phyloP scores from a whole-genome alignment of 441 rosid species.

The Breynia disticha region DNA sequence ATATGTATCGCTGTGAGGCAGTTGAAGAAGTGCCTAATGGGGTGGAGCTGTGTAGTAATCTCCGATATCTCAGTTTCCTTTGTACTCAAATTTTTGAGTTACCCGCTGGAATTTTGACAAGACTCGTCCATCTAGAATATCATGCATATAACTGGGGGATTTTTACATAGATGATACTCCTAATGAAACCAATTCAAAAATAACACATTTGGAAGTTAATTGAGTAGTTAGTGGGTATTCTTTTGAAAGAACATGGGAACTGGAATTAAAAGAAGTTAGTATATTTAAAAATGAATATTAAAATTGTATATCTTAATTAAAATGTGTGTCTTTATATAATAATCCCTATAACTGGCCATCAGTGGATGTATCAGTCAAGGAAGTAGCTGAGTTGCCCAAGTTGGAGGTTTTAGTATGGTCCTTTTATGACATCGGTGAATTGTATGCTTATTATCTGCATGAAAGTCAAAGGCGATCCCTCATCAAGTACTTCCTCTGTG shows the following conservation, averaged over 20 bases:
- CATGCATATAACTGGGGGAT: not conserved
- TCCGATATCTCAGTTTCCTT: slow-evolving; percentile 3
- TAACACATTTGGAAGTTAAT: too few species aligned
- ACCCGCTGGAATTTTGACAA: slow-evolving; percentile 1
- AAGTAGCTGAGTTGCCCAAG: slow-evolving; percentile 11
- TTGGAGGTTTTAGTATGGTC: slow-evolving; percentile 7
- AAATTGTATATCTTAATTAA: too few species aligned
- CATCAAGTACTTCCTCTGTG: not conserved
- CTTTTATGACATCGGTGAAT: slow-evolving; percentile 5
- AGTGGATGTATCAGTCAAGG: not conserved
- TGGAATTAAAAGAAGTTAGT: too few species aligned
- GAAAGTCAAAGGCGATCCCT: not conserved
- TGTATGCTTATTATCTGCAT: not conserved
- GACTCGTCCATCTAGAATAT: not conserved
- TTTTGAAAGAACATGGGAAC: too few species aligned
- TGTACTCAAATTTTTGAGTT: not conserved
- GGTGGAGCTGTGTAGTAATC: slow-evolving; percentile 10
- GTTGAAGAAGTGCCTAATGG: slow-evolving; percentile 13
- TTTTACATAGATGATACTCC: too few species aligned
- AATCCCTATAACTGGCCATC: not conserved
- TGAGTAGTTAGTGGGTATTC: too few species aligned
- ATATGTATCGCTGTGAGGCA: not conserved
- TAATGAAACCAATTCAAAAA: too few species aligned
- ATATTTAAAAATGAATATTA: too few species aligned
- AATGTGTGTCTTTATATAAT: too few species aligned